Percentiles rank a stretch among this genome's conserved stretches.
These are phyloP conservation scores for Rhododendron kiyosumense DNA, from an alignment of 148 eudicot genomes.

Conservation along the genomic window DNA sequence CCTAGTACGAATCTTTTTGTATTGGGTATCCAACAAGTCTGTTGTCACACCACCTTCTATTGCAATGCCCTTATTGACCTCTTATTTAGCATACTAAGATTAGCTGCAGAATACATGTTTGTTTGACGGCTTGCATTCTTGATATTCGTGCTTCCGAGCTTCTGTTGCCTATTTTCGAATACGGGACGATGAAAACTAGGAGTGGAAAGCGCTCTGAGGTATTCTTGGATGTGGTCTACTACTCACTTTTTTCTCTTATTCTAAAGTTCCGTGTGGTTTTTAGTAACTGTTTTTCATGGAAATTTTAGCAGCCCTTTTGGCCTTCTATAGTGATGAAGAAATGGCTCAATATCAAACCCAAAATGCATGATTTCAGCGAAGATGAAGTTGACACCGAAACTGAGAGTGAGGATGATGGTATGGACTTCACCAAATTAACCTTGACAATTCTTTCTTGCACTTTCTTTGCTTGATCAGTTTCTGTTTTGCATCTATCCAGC, in stretches of 20 bases:
- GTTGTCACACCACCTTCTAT: slow-evolving; percentile 18
- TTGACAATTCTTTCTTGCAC: background rate
- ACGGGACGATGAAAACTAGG: slow-evolving; percentile 42
- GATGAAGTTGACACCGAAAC: slow-evolving; percentile 85
- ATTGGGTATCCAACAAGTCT: slow-evolving; percentile 22
- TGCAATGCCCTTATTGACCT: background rate
- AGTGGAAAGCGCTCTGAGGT: slow-evolving; percentile 70
- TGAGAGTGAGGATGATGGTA: slow-evolving; percentile 69
- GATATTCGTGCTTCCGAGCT: background rate
- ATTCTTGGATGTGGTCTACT: slow-evolving; percentile 7
- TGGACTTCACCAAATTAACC: background rate
- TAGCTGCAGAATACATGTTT: background rate
- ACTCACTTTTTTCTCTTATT: background rate
- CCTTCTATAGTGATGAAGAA: slow-evolving; percentile 89
- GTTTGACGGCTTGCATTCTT: background rate
- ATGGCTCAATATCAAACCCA: slow-evolving; percentile 87
- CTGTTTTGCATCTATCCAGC: slow-evolving; percentile 23
- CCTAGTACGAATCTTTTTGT: slow-evolving; percentile 27
- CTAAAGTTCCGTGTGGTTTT: background rate
- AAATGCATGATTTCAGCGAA: slow-evolving; percentile 78
- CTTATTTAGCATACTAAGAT: background rate
- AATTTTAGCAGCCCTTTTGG: slow-evolving; percentile 58
- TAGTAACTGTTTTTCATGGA: background rate
- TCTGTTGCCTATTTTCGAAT: background rate
- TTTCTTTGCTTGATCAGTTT: slow-evolving; percentile 8